Base-by-base conservation (phyloP, 441 rosid species). In the Aquilaria agallochum region DNA sequence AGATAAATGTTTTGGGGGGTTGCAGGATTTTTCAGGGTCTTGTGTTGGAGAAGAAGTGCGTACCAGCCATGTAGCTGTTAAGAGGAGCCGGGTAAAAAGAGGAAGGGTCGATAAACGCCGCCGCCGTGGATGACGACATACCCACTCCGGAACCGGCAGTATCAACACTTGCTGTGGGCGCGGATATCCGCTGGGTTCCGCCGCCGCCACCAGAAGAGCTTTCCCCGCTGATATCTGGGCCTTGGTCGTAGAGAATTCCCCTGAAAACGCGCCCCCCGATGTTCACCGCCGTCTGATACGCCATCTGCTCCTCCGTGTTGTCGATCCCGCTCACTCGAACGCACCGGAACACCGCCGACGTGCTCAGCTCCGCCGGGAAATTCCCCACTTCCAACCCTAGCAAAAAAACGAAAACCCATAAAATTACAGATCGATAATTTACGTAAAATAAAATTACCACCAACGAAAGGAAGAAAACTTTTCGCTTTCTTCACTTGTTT, bases 211-310 rank as follows among this genome's bases (percentile, higher is more conserved):
- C 71, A 5, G 78, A 72, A 14, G 82, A 77, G 62, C 76, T 77
- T 59, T 77, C 82, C 58, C 80, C 74, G 67, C 70, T 34, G 49
- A 65, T 70, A 65, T 93, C 96, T 40, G 83, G 88, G 30, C 98
- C 98, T 55, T 83, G 97, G 78, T 93, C 97, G 60, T 93, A 90
- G 60, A 93, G 83, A 71, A 93, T 80, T 60, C 97, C 98, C 66
- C 80, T 90, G 72, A 93, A 93, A 30, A 93, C 74, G 63, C 86
- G 98, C 12, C 98, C 97, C 20, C 87, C 88, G 2, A 92, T 90
- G 74, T 80, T 90, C 60, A 92, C 89, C 2, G 87, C 82, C 27
- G 98, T 85, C 74, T 90, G 94, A 71, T 93, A 93, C 36, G 97
- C 98, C 46, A 70, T 85, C 62, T 83, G 88, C 12, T 92, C 96